Evolutionary conservation across 2,329 filamentous ascomycete genomes (phyloP).

Genomic region (Fonsecaea pedrosoi): DNA sequence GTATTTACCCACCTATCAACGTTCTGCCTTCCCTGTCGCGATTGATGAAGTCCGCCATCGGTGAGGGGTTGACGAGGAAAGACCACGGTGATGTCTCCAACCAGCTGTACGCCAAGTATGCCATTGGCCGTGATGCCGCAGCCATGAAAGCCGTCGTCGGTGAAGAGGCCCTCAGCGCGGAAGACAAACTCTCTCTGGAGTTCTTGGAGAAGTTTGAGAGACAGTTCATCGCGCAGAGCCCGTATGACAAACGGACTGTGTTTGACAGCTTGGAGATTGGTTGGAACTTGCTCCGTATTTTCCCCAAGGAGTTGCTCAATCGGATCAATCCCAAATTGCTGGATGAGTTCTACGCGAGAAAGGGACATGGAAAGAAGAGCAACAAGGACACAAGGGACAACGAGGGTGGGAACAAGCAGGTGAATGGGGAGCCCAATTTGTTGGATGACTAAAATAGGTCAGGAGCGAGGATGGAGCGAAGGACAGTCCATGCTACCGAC

Average conservation of each 20-base stretch:
- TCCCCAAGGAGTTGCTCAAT: constrained; percentile 97
- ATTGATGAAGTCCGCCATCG: constrained; percentile 99
- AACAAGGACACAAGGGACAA: constrained; percentile 58
- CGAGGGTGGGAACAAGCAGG: constrained; percentile 40
- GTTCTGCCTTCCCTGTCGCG: constrained; percentile 96
- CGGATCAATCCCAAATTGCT: constrained; percentile 85
- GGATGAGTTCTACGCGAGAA: constrained; percentile 76
- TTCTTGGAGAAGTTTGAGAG: constrained; percentile 99
- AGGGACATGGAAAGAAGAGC: constrained; percentile 42
- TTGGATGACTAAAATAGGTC: constrained; percentile 31
- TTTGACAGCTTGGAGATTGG: constrained; percentile 94
- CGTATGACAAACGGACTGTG: constrained; percentile 91
- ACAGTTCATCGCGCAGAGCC: constrained; percentile 87
- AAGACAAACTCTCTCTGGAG: constrained; percentile 97
- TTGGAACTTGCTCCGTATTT: constrained; percentile 95
- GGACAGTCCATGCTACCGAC: neutral
- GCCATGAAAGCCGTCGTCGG: constrained; percentile 99
- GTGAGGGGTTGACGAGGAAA: constrained; percentile 93
- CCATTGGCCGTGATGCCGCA: constrained; percentile 94
- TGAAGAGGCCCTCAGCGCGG: constrained; percentile 91
- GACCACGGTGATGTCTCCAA: constrained; percentile 99
- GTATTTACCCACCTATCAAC: constrained; percentile 98
- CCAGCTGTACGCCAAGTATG: constrained; percentile 99
- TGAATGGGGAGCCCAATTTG: constrained; percentile 37
- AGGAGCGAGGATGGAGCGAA: neutral